Evolutionary conservation across 2,329 filamentous ascomycete genomes (phyloP).

Genomic region (Xylogone sp.): DNA sequence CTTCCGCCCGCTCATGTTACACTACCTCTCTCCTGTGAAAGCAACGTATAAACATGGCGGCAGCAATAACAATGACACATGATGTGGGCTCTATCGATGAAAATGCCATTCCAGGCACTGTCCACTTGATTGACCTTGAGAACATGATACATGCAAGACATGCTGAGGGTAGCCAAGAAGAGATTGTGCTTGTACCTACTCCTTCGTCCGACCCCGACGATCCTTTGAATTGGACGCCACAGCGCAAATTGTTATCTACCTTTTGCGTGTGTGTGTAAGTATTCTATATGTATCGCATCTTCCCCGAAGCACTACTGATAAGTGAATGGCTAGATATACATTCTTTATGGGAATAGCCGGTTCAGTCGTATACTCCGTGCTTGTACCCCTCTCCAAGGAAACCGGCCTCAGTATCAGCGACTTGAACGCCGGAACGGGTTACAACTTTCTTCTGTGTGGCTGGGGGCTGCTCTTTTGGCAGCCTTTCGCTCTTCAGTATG

Average conservation of each 20-base stretch:
- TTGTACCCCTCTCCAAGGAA: constrained; percentile 31
- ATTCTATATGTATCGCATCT: neutral
- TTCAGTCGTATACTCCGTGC: constrained; percentile 35
- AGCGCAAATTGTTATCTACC: constrained; percentile 18
- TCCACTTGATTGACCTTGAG: constrained; percentile 8
- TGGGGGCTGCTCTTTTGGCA: constrained; percentile 8
- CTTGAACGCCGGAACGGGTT: constrained; percentile 33
- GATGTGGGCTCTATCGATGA: constrained; percentile 1
- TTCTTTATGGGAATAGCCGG: constrained; percentile 30
- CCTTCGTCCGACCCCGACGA: constrained; percentile 30
- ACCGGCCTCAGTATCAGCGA: constrained; percentile 29
- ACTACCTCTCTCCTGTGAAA: too few species aligned
- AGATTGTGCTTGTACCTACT: constrained; percentile 18
- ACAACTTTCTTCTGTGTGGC: constrained; percentile 12
- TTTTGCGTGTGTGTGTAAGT: constrained; percentile 9
- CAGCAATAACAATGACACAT: neutral
- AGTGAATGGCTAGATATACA: constrained; percentile 3
- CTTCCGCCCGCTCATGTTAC: too few species aligned
- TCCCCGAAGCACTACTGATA: neutral
- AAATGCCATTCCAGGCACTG: constrained; percentile 1
- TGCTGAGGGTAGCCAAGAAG: constrained; percentile 9
- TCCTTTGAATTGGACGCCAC: constrained; percentile 29
- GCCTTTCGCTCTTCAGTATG: constrained; percentile 3
- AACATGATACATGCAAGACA: constrained; percentile 7
- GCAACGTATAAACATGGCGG: neutral